Conservation (phyloP, 805 yeast species). For the Suhomyces pyralidae region DNA sequence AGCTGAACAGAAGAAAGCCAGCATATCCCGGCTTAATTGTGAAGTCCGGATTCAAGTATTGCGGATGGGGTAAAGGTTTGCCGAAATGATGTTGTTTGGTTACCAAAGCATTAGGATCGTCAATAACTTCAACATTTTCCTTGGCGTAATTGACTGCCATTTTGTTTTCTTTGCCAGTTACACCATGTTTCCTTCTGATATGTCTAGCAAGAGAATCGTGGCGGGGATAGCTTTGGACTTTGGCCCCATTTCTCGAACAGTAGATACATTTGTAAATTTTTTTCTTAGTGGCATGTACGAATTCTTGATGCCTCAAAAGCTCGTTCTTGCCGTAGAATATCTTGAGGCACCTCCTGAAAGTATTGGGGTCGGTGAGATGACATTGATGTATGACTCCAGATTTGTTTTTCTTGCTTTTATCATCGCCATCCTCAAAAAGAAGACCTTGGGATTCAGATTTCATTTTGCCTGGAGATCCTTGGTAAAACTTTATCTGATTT, state of each 20-base stretch:
- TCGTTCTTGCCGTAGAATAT: conserved; percentile 45
- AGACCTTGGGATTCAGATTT: neutral
- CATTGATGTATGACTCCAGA: conserved; percentile 41
- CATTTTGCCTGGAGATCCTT: conserved; percentile 6
- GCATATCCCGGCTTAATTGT: conserved; percentile 28
- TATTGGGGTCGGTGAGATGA: conserved; percentile 33
- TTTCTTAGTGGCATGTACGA: conserved; percentile 45
- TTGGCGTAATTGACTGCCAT: conserved; percentile 44
- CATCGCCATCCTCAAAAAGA: conserved; percentile 7
- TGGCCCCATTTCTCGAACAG: conserved; percentile 32
- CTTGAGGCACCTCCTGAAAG: conserved; percentile 33
- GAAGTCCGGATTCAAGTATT: conserved; percentile 28
- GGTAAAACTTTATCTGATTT: conserved; percentile 8
- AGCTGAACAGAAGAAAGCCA: conserved; percentile 29
- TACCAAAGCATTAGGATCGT: conserved; percentile 21
- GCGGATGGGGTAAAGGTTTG: conserved; percentile 30
- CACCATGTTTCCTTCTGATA: conserved; percentile 42
- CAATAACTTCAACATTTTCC: conserved; percentile 38
- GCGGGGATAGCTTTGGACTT: conserved; percentile 41
- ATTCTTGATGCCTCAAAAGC: conserved; percentile 42
- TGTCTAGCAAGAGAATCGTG: conserved; percentile 45
- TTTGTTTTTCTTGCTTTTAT: conserved; percentile 13
- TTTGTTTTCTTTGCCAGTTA: conserved; percentile 44
- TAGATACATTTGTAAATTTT: conserved; percentile 41
- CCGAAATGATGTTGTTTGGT: conserved; percentile 10